phyloP scores from a whole-genome alignment of 345 rosid species.

The Eucalyptus cloeziana region DNA sequence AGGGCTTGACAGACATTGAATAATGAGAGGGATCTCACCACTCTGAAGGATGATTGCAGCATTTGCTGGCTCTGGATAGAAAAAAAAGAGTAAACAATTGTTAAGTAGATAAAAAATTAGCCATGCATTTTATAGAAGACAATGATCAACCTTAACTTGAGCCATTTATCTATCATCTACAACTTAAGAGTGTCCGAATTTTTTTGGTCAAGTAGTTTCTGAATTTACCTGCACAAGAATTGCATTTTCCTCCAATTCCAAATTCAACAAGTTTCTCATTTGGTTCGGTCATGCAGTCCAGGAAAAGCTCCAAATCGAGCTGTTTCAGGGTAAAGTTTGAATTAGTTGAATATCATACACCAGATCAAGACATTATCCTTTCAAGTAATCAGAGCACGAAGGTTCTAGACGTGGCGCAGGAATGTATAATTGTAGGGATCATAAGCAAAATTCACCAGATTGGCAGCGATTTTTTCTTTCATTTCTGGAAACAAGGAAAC shows the following conservation, averaged over 20 bases:
- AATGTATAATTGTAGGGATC: slow-evolving; percentile 78
- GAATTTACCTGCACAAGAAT: slow-evolving; percentile 59
- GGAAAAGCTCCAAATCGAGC: slow-evolving; percentile 89
- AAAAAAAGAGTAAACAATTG: neutral
- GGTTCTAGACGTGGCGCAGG: slow-evolving; percentile 53
- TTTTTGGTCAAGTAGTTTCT: neutral
- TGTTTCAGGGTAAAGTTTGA: slow-evolving; percentile 8
- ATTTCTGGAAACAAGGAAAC: slow-evolving; percentile 23
- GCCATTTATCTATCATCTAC: neutral
- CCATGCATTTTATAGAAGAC: neutral
- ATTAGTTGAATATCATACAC: neutral
- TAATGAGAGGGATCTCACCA: slow-evolving; percentile 52
- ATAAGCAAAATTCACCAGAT: slow-evolving; percentile 86
- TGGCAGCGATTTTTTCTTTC: slow-evolving; percentile 61
- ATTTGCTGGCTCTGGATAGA: slow-evolving; percentile 54
- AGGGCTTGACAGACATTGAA: slow-evolving; percentile 80
- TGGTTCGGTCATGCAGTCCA: slow-evolving; percentile 81
- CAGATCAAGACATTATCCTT: neutral
- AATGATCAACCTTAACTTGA: neutral
- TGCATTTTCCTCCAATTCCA: slow-evolving; percentile 80
- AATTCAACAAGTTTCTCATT: slow-evolving; percentile 88
- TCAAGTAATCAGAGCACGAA: neutral
- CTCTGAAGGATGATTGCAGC: slow-evolving; percentile 36
- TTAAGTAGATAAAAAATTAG: neutral
- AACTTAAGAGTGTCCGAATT: neutral